Evolutionary conservation across 2,329 filamentous ascomycete genomes (phyloP).

Genomic region (Exserohilum rostratum): DNA sequence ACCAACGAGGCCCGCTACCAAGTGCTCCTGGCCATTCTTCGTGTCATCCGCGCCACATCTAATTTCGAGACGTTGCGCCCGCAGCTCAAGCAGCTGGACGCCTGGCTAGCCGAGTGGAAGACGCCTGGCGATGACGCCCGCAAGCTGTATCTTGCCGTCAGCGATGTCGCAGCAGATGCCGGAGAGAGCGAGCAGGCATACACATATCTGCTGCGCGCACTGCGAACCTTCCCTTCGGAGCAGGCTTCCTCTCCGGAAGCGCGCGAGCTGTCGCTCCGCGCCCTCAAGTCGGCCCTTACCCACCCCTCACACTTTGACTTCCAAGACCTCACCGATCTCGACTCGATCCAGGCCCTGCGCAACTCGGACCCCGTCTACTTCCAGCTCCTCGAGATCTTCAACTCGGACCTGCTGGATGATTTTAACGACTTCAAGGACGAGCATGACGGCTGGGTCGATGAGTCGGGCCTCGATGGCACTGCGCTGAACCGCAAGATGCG

Average conservation of each 20-base stretch:
- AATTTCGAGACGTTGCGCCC: conserved; percentile 81
- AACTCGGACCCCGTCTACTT: conserved; percentile 84
- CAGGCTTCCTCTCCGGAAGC: conserved; percentile 61
- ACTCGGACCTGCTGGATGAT: conserved; percentile 90
- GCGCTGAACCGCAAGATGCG: conserved; percentile 94
- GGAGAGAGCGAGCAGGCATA: conserved; percentile 78
- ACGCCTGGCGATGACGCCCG: conserved; percentile 81
- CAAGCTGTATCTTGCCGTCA: conserved; percentile 81
- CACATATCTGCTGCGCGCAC: conserved; percentile 75
- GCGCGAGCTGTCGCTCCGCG: conserved; percentile 65
- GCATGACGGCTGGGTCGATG: conserved; percentile 83
- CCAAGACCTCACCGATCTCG: conserved; percentile 71
- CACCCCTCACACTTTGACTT: conserved; percentile 74
- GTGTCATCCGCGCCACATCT: conserved; percentile 72
- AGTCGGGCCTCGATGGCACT: conserved; percentile 72
- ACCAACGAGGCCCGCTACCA: conserved; percentile 80
- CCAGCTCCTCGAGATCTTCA: conserved; percentile 94
- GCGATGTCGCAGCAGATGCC: conserved; percentile 78
- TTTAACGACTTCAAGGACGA: conserved; percentile 95
- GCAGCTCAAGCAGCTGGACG: conserved; percentile 80
- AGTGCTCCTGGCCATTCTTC: conserved; percentile 86
- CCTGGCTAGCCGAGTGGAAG: conserved; percentile 84
- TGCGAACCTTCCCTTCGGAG: conserved; percentile 74
- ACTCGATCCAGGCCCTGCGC: conserved; percentile 83
- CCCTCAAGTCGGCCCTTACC: conserved; percentile 70